Percentiles rank a stretch among this genome's conserved stretches.
These are phyloP conservation scores for Mucor circinelloides DNA, from an alignment of 371 early-diverging fungal species.

Conservation along the genomic window DNA sequence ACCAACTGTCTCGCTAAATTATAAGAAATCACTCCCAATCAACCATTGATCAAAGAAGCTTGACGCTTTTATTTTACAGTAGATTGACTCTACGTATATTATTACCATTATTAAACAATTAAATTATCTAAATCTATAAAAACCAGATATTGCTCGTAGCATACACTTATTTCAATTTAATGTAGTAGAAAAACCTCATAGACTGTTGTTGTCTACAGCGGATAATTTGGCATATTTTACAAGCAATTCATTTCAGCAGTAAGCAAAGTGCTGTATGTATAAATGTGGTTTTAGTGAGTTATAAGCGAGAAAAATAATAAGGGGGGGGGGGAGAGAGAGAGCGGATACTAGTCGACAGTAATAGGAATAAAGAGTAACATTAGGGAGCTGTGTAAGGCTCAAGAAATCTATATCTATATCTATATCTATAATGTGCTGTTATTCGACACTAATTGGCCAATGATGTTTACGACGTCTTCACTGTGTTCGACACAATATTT, in stretches of 20 bases:
- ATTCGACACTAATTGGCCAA: constrained; percentile 27
- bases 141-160: too few species aligned
- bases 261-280: neutral
- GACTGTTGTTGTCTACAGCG: too few species aligned
- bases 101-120: neutral
- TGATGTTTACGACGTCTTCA: constrained; percentile 36
- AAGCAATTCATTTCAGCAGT: neutral
- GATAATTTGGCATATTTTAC: too few species aligned
- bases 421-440: constrained; percentile 15
- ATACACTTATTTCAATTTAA: neutral
- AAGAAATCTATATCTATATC: neutral
- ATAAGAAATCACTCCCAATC: neutral
- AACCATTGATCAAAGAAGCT: neutral
- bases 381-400: neutral
- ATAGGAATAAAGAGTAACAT: neutral
- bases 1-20: neutral
- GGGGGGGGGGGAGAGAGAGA: neutral
- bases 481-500: constrained; percentile 35
- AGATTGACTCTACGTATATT: neutral
- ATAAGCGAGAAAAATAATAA: neutral
- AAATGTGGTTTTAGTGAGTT: neutral
- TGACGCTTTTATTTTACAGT: neutral
- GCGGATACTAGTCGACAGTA: neutral
- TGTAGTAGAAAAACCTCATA: neutral
- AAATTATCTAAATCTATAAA: neutral